Evolutionary conservation across 2,329 filamentous ascomycete species (phyloP).

Genomic region (Monilinia fructigena): DNA sequence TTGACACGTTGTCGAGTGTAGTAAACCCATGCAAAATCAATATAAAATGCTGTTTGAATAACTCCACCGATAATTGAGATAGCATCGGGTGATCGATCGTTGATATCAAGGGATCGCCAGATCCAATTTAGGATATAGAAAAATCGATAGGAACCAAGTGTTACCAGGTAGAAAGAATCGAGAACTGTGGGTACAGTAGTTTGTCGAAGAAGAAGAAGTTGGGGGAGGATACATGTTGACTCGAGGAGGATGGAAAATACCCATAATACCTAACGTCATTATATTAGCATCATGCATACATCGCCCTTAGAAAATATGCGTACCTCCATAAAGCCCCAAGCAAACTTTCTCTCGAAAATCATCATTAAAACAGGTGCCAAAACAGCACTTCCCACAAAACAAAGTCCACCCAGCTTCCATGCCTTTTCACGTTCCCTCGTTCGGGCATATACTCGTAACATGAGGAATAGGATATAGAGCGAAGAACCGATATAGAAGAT

Average conservation of each 20-base stretch:
- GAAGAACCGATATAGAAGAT: slow-evolving; percentile 83
- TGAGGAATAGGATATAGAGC: slow-evolving; percentile 81
- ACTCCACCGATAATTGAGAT: slow-evolving; percentile 83
- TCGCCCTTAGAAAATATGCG: slow-evolving; percentile 31
- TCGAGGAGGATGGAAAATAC: slow-evolving; percentile 90
- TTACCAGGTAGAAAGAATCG: slow-evolving; percentile 91
- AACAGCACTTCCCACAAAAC: slow-evolving; percentile 62
- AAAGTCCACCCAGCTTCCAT: slow-evolving; percentile 83
- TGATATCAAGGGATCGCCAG: slow-evolving; percentile 59
- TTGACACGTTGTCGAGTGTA: slow-evolving; percentile 91
- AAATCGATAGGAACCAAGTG: slow-evolving; percentile 81
- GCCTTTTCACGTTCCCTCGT: slow-evolving; percentile 88
- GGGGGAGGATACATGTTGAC: slow-evolving; percentile 84
- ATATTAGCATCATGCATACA: slow-evolving; percentile 11
- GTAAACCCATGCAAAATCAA: slow-evolving; percentile 97
- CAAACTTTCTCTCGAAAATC: slow-evolving; percentile 55
- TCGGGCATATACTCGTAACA: slow-evolving; percentile 81
- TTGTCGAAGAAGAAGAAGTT: slow-evolving; percentile 86
- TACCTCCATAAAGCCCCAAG: slow-evolving; percentile 54
- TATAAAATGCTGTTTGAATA: slow-evolving; percentile 83
- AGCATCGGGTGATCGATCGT: slow-evolving; percentile 62
- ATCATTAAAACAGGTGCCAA: slow-evolving; percentile 71
- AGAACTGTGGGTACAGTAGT: slow-evolving; percentile 96
- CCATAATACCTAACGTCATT: slow-evolving; percentile 65
- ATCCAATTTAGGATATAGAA: slow-evolving; percentile 95